Base-by-base conservation (phyloP, 352 stramenopile species). In the Phytopythium helicoides region DNA sequence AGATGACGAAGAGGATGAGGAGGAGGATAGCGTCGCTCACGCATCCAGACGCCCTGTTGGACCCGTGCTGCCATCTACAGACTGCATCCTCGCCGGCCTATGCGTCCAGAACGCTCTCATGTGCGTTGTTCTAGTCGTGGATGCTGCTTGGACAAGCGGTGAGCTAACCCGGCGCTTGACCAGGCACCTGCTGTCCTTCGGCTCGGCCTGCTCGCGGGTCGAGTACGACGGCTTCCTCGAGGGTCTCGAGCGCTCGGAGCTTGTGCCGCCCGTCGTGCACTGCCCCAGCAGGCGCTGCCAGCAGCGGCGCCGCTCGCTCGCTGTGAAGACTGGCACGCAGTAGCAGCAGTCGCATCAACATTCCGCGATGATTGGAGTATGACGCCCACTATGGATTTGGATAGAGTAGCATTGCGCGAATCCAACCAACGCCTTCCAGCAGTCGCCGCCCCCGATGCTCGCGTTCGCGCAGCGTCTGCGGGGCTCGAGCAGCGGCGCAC, bases 51-150 rank as follows among this genome's bases (percentile, higher is more conserved):
- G 6, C 31, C n/a, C 18, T 11, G 14, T 35, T 10, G 39, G 18
- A 10, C 49, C 59, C 0, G 60, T 39, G 8, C 50, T 84, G 18
- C 73, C 71, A 2, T 73, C 62, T 7, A 73, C 66, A 6, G 70
- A 81, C 37, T 75, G 70, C 52, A 75, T 85, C 28, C 59, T 85
- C 35, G 59, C 73, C 1, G 71, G 73, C 2, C 50, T 85, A n/a
- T 47, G 58, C 4, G 56, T 71, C 3, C 74, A 86, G 39, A 72
- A 77, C 33, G 66, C 56, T 1, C 14, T 80, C 44, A 64, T 65
- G 69, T 73, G 60, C 39, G 66, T 62, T 8, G 3, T 15, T n/a
- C 5, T 2, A 4, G 11, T 28, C 21, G 25, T 23, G 11, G 10
- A 8, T 12, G 31, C 12, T 16, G 31, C 21, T 34, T 11, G 36